Evolutionary conservation across 345 rosid species (phyloP), one percentile per base, ranked within the genome.

Genomic region (Linum trigynum): DNA sequence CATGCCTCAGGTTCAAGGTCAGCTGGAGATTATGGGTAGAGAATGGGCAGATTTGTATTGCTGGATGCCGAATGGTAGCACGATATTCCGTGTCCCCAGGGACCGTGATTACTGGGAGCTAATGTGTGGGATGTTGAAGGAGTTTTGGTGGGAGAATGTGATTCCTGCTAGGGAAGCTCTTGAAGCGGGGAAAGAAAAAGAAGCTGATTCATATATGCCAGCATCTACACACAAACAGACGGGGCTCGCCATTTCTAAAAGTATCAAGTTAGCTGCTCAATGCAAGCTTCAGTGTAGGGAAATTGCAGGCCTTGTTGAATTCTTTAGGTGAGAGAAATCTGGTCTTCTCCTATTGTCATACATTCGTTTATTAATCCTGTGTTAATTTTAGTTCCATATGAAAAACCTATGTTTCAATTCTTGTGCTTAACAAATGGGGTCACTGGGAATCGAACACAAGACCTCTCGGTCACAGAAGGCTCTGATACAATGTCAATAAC

Each of bases 1-100:
- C 80, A 86, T 86, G 96, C 97, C 97, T 66, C 99, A 88, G 73
- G 79, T 90, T 72, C 97, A 90, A 69, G 99, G 99, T 43, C 99
- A 94, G 62, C 82, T 94, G 90, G 97, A 92, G 78, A 82, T 90
- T 55, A 86, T 88, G 96, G 86, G 84, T 66, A 71, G 97, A 64
- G 96, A 90, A 23, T 90, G 98, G 96, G 86, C 88, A 0, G 91
- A 92, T 68, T 63, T 92, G 67, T 90, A 86, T 74, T 92, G 96
- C 76, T 92, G 97, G 98, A 92, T 96, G 8, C 80, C 79, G n/a
- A 90, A 90, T 38, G 92, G 92, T 68, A 90, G 98, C 81, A 73
- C 94, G 5, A 80, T 88, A 7, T 88, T 92, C 38, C 90, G 90
- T 0, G 85, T 92, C 10, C 17, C 40, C 50, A 81, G 97, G 65